Conservation (phyloP, 2,329 filamentous ascomycete genomes). For the Aspergillus transmontanensis region DNA sequence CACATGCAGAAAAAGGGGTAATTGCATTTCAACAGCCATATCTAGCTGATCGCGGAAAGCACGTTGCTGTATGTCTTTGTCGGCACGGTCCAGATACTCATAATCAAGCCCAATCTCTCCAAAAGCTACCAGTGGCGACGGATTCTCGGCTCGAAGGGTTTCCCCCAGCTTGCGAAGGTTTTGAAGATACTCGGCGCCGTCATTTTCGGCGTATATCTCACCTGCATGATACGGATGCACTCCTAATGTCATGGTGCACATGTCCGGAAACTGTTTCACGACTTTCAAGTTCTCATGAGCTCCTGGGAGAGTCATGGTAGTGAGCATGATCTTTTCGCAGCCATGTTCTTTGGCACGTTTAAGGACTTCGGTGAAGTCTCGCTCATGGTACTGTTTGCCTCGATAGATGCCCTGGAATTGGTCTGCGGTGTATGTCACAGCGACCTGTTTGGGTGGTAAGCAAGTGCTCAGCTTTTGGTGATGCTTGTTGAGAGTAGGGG, state of each 20-base stretch:
- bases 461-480: neutral
- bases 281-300: slow-evolving; percentile 48
- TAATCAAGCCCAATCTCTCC: slow-evolving; percentile 57
- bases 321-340: slow-evolving; percentile 28
- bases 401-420: slow-evolving; percentile 56
- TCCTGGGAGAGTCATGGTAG: slow-evolving; percentile 45
- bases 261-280: slow-evolving; percentile 23
- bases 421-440: slow-evolving; percentile 32
- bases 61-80: slow-evolving; percentile 45
- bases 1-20: slow-evolving; percentile 41
- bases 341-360: slow-evolving; percentile 21
- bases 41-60: slow-evolving; percentile 49
- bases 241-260: slow-evolving; percentile 52
- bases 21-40: slow-evolving; percentile 35
- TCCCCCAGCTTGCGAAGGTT: slow-evolving; percentile 24
- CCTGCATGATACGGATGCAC: slow-evolving; percentile 55
- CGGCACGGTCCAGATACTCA: slow-evolving; percentile 47
- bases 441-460: slow-evolving; percentile 21
- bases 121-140: slow-evolving; percentile 47
- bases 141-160: slow-evolving; percentile 23
- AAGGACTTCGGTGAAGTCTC: slow-evolving; percentile 44
- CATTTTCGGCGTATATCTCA: slow-evolving; percentile 40
- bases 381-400: slow-evolving; percentile 51
- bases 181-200: slow-evolving; percentile 15
- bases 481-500: neutral